Base-by-base conservation (phyloP, 2,329 filamentous ascomycete species). In the Arthrobotrys sphaeroides region DNA sequence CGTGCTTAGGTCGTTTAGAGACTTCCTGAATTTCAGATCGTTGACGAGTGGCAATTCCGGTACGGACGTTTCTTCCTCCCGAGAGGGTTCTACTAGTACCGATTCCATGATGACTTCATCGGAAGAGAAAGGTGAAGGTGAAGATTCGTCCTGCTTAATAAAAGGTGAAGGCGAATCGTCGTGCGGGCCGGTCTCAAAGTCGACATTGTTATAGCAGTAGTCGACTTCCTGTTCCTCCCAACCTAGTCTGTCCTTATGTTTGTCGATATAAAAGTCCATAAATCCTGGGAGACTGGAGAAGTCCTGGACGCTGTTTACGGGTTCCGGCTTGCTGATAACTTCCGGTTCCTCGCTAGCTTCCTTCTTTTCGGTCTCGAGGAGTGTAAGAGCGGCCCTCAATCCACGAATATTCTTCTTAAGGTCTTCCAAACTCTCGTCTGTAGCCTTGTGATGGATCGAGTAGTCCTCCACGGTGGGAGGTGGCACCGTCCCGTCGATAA, bases 361-460 rank as follows among this genome's bases (percentile, higher is more conserved):
- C 22, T 61, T 59, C 40, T 65, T 75, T 18, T 60, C 57, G n/a
- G 49, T 61, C 42, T 66, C 64, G 31, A 69, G 45, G 9, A 75
- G 33, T 13, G 55, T 64, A 13, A 75, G 47, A 33, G 64, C 57
- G n/a, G 64, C 72, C 31, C 57, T 64, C 33, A 75, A 51, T 18
- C 64, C 72, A 26, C 72, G 72, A 38, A 75, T 69, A 20, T 69
- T 75, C 59, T 75, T 75, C 49, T 75, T 75, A 18, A 75, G 45
- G 18, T 69, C 72, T 20, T 45, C 64, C 40, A 75, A 28, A 24
- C 72, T 65, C 43, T 75, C 72, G 40, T 75, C 64, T 12, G 72
- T 69, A 20, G 70, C 64, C 49, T 62, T 57, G 31, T 75, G 64
- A 12, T 68, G 57, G 20, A 45, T 36, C 18, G 72, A 64, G 57